These are phyloP conservation scores for Austropuccinia psidii DNA, from an alignment of 1,284 basidiomycete species.

Conservation along the genomic window DNA sequence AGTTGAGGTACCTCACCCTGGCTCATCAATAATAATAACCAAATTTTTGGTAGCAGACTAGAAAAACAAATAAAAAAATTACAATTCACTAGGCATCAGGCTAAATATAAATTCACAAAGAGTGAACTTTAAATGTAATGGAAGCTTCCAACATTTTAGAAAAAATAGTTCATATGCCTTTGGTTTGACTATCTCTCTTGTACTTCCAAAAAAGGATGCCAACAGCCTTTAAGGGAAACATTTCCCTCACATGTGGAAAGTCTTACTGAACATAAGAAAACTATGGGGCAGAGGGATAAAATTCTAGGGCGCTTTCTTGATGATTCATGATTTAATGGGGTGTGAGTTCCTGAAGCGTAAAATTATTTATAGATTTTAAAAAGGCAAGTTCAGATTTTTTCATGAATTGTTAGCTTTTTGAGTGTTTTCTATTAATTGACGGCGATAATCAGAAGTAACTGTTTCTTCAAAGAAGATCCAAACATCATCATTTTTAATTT, in stretches of 20 bases:
- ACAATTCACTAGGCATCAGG: neutral
- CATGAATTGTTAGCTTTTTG: no score
- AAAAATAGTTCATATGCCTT: conserved; percentile 99
- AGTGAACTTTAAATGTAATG: conserved; percentile 73
- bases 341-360: no score
- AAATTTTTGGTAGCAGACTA: conserved; percentile 86
- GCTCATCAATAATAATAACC: conserved; percentile 94
- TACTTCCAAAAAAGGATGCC: conserved; percentile 94
- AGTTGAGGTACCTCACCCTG: conserved; percentile 95
- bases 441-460: conserved; percentile 44
- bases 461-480: conserved; percentile 45
- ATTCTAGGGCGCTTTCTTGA: no score
- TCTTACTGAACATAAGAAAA: no score
- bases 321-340: no score
- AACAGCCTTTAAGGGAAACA: conserved; percentile 67
- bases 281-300: neutral
- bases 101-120: neutral
- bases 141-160: conserved; percentile 98
- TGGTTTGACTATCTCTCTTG: conserved; percentile 96
- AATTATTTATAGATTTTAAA: no score
- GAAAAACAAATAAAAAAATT: conserved; percentile 16
- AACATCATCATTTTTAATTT: conserved; percentile 41
- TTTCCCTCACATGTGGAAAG: conserved; percentile 61
- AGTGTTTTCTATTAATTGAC: no score
- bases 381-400: no score